Conservation (phyloP, 768 basidiomycete species). For the Lactarius sp. region DNA sequence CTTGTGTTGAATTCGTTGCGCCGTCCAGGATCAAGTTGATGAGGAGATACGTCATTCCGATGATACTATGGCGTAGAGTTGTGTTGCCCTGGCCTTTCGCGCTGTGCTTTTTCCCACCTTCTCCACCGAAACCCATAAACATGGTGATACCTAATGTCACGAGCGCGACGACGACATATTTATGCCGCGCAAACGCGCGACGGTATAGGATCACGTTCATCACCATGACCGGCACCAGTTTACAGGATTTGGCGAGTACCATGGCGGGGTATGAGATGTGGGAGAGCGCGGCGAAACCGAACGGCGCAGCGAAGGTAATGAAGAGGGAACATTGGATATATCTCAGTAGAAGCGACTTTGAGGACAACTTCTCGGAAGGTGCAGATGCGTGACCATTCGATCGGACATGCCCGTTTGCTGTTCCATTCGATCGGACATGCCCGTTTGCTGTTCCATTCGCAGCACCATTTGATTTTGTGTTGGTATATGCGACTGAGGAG, state of each 20-base stretch:
- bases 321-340: slow-evolving; percentile 84
- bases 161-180: slow-evolving; percentile 92
- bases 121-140: slow-evolving; percentile 86
- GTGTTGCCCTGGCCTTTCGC: slow-evolving; percentile 34
- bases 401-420: slow-evolving; percentile 33
- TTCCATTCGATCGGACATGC: slow-evolving; percentile 39
- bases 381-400: slow-evolving; percentile 29
- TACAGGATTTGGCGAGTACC: slow-evolving; percentile 98
- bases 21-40: slow-evolving; percentile 92
- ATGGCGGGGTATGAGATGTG: slow-evolving; percentile 98
- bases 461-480: slow-evolving; percentile 28
- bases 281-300: slow-evolving; percentile 91
- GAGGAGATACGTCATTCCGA: slow-evolving; percentile 71
- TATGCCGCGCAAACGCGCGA: slow-evolving; percentile 86
- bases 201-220: slow-evolving; percentile 97
- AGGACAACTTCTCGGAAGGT: slow-evolving; percentile 32
- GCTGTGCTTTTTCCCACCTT: slow-evolving; percentile 39
- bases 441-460: slow-evolving; percentile 40
- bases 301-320: slow-evolving; percentile 89
- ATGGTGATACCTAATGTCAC: slow-evolving; percentile 88
- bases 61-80: slow-evolving; percentile 51
- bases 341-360: slow-evolving; percentile 52
- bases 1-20: slow-evolving; percentile 91
- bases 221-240: slow-evolving; percentile 96
- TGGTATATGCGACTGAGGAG: slow-evolving; percentile 28